Evolutionary conservation across 225 moss, liverwort and hornwort genomes (phyloP), one percentile per base, ranked within the genome.

Genomic region (Sphagnum tenellum): DNA sequence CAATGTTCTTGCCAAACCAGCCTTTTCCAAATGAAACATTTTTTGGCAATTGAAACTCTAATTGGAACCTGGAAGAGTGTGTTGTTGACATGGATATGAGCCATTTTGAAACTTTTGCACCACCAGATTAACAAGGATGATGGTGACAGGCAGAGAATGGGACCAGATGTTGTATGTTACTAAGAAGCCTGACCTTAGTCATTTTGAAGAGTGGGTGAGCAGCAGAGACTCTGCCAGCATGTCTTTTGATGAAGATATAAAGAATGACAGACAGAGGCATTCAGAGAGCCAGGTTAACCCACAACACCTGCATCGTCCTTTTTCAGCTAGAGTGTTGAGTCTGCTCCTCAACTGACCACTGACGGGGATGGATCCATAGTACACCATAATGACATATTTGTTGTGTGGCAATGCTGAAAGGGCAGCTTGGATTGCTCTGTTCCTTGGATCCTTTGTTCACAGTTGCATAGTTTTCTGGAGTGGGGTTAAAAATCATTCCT

Each of bases 381-480:
- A 45, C 65, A 78, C 50, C 62, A 60, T 14, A 75, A 65, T 45
- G 91, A 88, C 50, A 69, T 12, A 9, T 29, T 12, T 59, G 49
- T 10, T 61, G n/a, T 88, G 88, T 71, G 76, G 72, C 4, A 92
- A 96, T 64, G 76, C 48, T 55, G 96, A 96, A 73, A 88, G 88
- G 88, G 81, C 90, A 56, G 81, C 66, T 67, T 75, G 84, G 62
- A 79, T 85, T 58, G 89, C 83, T 4, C 89, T 29, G 84, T 53
- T 84, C 82, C 6, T 81, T 92, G 50, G 88, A 90, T 70, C 76
- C 88, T 5, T 68, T 90, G 7, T 92, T 88, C 45, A 88, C 96
- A 47, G 84, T 88, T 55, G 92, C 92, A 8, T 86, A 96, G 71
- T 96, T 89, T 61, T 85, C 92, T 45, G 88, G 96, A 47, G 79